These are phyloP conservation scores for Xeromyces bisporus DNA, from an alignment of 495 filamentous ascomycete genomes.

Conservation along the genomic window DNA sequence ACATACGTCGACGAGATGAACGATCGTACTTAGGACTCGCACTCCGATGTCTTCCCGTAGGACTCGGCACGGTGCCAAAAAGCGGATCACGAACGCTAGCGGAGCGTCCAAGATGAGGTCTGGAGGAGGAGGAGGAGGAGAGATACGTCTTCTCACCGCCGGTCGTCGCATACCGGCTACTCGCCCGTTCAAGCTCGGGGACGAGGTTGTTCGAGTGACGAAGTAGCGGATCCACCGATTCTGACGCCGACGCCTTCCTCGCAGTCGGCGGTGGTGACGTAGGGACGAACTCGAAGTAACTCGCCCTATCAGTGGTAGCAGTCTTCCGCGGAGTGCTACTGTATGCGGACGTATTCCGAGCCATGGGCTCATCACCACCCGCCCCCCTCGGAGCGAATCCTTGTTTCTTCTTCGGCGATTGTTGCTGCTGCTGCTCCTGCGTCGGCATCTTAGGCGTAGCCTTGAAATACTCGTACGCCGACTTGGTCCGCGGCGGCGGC, in stretches of 20 bases:
- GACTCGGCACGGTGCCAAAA: constrained; percentile 12
- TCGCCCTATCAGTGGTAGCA: constrained; percentile 10
- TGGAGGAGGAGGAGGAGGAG: no score
- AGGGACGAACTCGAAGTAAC: constrained; percentile 20
- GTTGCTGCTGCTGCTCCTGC: constrained; percentile 18
- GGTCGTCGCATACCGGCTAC: constrained; percentile 50
- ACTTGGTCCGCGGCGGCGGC: constrained; percentile 20
- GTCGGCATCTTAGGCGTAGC: constrained; percentile 12
- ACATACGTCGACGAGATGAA: constrained; percentile 9
- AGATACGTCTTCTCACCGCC: constrained; percentile 55
- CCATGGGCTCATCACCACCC: constrained; percentile 41
- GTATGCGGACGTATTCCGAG: constrained; percentile 34
- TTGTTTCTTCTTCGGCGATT: constrained; percentile 31
- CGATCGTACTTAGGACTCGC: constrained; percentile 21
- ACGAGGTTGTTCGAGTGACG: constrained; percentile 6
- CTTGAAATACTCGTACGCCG: constrained; percentile 31
- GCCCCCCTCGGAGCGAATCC: constrained; percentile 37
- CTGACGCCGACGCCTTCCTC: constrained; percentile 17
- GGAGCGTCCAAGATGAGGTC: constrained; percentile 27
- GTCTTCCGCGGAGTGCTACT: constrained; percentile 24
- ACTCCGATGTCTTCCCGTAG: constrained; percentile 19
- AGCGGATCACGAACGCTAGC: constrained; percentile 29
- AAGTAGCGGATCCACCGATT: constrained; percentile 4
- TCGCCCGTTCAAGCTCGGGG: constrained; percentile 32
- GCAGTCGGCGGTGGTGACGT: constrained; percentile 29